phyloP scores from a whole-genome alignment of 2,329 filamentous ascomycete species.

The Ophiostoma australiae region DNA sequence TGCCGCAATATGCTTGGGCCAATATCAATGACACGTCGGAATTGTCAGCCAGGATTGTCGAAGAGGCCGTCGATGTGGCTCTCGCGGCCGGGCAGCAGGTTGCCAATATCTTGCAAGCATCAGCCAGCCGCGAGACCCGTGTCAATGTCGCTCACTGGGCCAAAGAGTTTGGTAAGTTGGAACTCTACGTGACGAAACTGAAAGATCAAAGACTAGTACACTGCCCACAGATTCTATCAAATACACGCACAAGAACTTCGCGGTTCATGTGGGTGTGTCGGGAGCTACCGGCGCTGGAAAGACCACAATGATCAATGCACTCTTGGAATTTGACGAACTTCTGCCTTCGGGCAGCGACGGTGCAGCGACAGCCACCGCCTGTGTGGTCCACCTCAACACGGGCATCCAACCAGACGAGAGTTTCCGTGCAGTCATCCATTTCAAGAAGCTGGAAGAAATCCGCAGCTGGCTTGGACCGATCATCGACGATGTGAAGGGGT shows the following conservation, averaged over 20 bases:
- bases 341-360: slow-evolving; percentile 23
- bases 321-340: slow-evolving; percentile 21
- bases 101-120: background rate
- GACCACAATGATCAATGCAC: slow-evolving; percentile 23
- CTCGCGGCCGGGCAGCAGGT: background rate
- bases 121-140: background rate
- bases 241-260: background rate
- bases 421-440: slow-evolving; percentile 13
- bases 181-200: background rate
- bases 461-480: slow-evolving; percentile 17
- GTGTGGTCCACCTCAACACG: slow-evolving; percentile 17
- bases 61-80: slow-evolving; percentile 17
- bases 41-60: slow-evolving; percentile 3
- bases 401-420: background rate
- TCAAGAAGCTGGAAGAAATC: slow-evolving; percentile 1
- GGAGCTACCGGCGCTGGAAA: slow-evolving; percentile 23
- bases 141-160: background rate
- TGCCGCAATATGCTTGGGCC: slow-evolving; percentile 11
- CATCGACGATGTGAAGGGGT: slow-evolving; percentile 10
- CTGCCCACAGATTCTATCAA: slow-evolving; percentile 9
- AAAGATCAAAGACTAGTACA: background rate
- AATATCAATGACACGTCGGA: background rate
- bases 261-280: slow-evolving; percentile 20
- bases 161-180: slow-evolving; percentile 7
- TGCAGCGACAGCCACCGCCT: slow-evolving; percentile 20